A percentile compares a stretch with the other conserved stretches of the same genome.
Evolutionary conservation across 345 rosid genomes (phyloP).

Genomic region (Aethionema arabicum): DNA sequence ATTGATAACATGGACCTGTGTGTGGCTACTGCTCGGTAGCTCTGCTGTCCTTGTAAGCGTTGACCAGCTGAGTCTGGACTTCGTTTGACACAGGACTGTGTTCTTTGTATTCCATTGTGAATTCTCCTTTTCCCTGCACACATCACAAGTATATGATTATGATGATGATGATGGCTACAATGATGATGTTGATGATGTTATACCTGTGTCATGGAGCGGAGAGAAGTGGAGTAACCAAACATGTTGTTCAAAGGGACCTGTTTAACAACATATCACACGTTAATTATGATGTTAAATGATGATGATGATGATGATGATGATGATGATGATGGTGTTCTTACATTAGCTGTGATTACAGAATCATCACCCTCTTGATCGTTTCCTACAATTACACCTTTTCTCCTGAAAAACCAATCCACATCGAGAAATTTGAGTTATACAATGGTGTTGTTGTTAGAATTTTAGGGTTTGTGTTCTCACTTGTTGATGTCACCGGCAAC

Average conservation of each 20-base stretch:
- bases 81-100: constrained; percentile 83
- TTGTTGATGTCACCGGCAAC: constrained; percentile 97
- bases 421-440: constrained; percentile 7
- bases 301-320: no score
- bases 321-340: constrained; percentile 32
- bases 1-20: background rate
- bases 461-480: constrained; percentile 41
- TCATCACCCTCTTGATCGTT: constrained; percentile 98
- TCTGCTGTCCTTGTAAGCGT: constrained; percentile 64
- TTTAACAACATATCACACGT: constrained; percentile 9
- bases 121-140: constrained; percentile 90
- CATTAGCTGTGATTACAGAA: constrained; percentile 73
- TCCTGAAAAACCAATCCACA: constrained; percentile 44
- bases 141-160: background rate
- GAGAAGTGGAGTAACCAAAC: constrained; percentile 97
- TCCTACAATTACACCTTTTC: constrained; percentile 95
- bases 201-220: constrained; percentile 98
- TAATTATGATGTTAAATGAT: background rate
- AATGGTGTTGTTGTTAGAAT: background rate
- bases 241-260: constrained; percentile 97
- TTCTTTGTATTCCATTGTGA: constrained; percentile 99
- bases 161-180: background rate
- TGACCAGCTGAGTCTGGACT: constrained; percentile 80
- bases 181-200: background rate
- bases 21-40: constrained; percentile 38